These are phyloP conservation scores for Chamaecyparis obtusa DNA, from an alignment of 75 land plant species.

Conservation along the genomic window DNA sequence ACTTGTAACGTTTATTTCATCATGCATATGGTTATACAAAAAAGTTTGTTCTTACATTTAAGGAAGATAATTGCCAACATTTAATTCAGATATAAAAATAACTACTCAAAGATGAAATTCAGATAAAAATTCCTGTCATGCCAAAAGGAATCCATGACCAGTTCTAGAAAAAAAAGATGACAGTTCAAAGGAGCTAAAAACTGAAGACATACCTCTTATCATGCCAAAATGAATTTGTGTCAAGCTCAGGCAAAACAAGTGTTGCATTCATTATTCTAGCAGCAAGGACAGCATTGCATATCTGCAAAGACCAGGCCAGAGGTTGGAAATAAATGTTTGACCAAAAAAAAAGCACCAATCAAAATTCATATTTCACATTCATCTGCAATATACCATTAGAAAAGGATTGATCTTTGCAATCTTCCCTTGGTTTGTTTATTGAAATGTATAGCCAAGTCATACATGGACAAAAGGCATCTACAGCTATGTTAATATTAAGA, in stretches of 20 bases:
- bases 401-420: neutral
- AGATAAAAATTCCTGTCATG: conserved; percentile 52
- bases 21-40: neutral
- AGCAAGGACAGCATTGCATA: conserved; percentile 98
- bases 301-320: conserved; percentile 38
- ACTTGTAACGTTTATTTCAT: neutral
- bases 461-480: neutral
- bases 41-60: neutral
- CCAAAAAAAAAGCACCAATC: neutral
- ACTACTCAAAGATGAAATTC: neutral
- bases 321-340: neutral
- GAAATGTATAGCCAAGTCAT: neutral
- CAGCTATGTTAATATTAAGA: neutral
- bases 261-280: conserved; percentile 98
- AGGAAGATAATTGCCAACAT: neutral
- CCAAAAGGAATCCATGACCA: conserved; percentile 93
- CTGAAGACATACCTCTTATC: conserved; percentile 72
- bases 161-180: conserved; percentile 13
- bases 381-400: neutral
- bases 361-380: neutral
- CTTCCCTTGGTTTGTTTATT: neutral
- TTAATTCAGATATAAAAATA: conserved; percentile 1
- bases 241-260: conserved; percentile 89
- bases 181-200: neutral
- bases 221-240: conserved; percentile 96